Base-by-base conservation (phyloP, 129 eudicot genomes). In the Chrysanthemum seticuspe region DNA sequence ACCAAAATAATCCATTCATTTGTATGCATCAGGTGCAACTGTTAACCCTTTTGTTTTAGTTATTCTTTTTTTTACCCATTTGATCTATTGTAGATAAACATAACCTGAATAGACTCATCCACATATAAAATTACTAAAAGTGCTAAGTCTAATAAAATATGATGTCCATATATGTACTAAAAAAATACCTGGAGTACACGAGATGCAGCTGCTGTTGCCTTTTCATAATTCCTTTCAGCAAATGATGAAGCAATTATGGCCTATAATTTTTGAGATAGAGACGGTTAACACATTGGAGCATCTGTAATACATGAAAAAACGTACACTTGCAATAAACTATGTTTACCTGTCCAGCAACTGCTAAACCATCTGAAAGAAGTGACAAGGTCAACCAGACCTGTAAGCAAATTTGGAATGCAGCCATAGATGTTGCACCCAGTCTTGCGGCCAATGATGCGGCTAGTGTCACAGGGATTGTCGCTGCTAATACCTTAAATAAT, bases 331-430 rank as follows among this genome's bases (percentile, higher is more conserved):
- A 65, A n/a, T n/a, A 40, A 3, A 6, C 31, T 29, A 5, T 40
- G 15, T 1, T 31, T 78, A 87, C 96, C 92, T 87, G 96, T 50
- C 90, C 97, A 68, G 97, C 97, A 82, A 91, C 96, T 11, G 97
- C 97, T 56, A 91, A 75, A 58, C 97, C 97, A 81, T 91, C 97
- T 11, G 97, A 85, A 68, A 91, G 88, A 62, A 91, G 96, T 0
- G 97, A 91, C 56, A 96, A 91, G 6, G 96, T 80, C 72, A 91
- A 67, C 96, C 97, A 91, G 29, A 91, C 90, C 52, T 91, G 97
- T 76, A 91, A 76, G 54, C 97, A 91, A 65, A 91, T 77, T 51
- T 91, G 97, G 52, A 91, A 91, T 14, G 96, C 96, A 72, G 96
- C 97, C 92, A 88, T 88, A 2, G 80, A 72, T 19, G 84, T 88